Base-by-base conservation (phyloP, 2,329 filamentous ascomycete species). In the Magnaporthales sp. region DNA sequence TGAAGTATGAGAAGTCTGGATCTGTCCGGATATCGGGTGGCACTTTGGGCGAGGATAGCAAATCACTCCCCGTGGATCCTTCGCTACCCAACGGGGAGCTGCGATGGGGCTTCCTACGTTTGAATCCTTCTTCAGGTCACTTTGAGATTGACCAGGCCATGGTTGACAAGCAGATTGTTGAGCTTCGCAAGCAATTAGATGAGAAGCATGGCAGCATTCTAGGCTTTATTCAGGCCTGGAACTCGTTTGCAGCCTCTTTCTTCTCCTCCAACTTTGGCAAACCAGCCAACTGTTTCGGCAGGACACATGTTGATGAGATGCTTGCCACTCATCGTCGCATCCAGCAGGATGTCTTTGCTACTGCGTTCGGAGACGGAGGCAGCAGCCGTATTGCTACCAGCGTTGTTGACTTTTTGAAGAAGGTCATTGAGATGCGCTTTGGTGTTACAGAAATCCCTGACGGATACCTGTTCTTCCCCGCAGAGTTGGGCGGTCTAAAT, bases 111-210 rank as follows among this genome's bases (percentile, higher is more conserved):
- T 85, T 87, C 71, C 77, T 90, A 27, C 77, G 77, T 54, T 77
- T 90, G 3, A 83, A 87, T 32, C 75, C 83, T 0, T 69, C 76
- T 30, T 77, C 80, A 0, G 84, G 84, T 9, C 79, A 79, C 8
- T 90, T 89, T 70, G 75, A 84, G 63, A 88, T 90, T 66, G 84
- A 89, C 69, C 82, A 86, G 70, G 68, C 70, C 0, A 80, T 86
- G 75, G 85, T 90, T 0, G 82, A 88, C 68, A 75, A 79, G 29
- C 87, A 90, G 69, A 84, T 88, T 66, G 73, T 78, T 2, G 86
- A 90, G 71, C 80, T 90, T 3, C 79, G 80, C 32, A 80, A 79
- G 4, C 87, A 90, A 70, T 81, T 90, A 5, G 77, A 78, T 6
- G 83, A 82, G 68, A 80, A 81, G 67, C 30, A 27, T 11, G 31